Evolutionary conservation across 2,329 filamentous ascomycete species (phyloP).

Genomic region (Neurospora sp.): DNA sequence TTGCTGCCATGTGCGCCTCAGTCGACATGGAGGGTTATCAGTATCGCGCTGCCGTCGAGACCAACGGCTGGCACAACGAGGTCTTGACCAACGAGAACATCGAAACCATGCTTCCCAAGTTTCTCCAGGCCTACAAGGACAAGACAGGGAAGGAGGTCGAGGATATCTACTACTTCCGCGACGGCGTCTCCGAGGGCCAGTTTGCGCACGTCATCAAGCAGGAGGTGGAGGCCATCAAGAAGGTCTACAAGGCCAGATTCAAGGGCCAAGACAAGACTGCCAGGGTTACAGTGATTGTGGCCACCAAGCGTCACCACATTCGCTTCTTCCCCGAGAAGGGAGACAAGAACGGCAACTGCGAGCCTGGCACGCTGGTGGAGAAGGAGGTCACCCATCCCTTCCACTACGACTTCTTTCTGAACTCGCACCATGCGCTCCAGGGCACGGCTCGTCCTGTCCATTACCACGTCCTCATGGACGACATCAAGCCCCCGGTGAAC

Average conservation of each 20-base stretch:
- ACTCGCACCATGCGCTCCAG: constrained; percentile 66
- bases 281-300: constrained; percentile 77
- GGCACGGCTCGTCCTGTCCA: constrained; percentile 88
- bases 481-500: constrained; percentile 56
- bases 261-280: constrained; percentile 24
- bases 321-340: constrained; percentile 70
- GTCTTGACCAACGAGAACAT: constrained; percentile 63
- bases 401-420: constrained; percentile 76
- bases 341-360: constrained; percentile 71
- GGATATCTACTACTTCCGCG: constrained; percentile 86
- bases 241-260: constrained; percentile 29
- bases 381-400: constrained; percentile 82
- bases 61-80: constrained; percentile 74
- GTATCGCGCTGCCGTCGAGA: constrained; percentile 71
- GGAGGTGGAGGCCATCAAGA: constrained; percentile 67
- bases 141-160: constrained; percentile 41
- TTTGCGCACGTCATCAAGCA: constrained; percentile 68
- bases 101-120: constrained; percentile 50
- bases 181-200: constrained; percentile 83
- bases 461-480: constrained; percentile 82
- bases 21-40: constrained; percentile 60
- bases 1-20: constrained; percentile 80
- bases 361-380: constrained; percentile 83
- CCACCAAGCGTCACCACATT: constrained; percentile 88
- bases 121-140: constrained; percentile 54